Evolutionary conservation across 495 filamentous ascomycete genomes (phyloP).

Genomic region (Penicillium roqueforti): DNA sequence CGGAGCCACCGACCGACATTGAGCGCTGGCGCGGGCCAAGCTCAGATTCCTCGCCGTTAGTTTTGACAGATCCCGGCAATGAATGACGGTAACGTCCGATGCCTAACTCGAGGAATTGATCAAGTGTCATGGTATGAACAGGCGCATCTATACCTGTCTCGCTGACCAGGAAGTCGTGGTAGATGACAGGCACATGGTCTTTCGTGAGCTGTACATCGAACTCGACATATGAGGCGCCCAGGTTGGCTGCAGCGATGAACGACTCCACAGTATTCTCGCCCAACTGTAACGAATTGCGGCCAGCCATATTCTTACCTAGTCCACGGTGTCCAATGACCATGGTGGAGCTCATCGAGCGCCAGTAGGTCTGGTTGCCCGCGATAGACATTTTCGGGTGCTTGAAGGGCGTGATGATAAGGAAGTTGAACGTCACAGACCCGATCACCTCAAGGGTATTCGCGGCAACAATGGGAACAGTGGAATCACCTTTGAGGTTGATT

Average conservation of each 20-base stretch:
- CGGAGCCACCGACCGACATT: conserved; percentile 54
- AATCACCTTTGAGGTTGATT: conserved; percentile 87
- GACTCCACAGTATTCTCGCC: conserved; percentile 95
- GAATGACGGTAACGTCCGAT: conserved; percentile 29
- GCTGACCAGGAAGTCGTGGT: conserved; percentile 97
- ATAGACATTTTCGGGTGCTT: conserved; percentile 89
- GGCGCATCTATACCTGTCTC: conserved; percentile 98
- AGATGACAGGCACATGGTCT: conserved; percentile 97
- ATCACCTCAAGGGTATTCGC: conserved; percentile 81
- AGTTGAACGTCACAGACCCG: conserved; percentile 93
- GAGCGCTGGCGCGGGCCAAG: conserved; percentile 43
- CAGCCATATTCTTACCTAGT: conserved; percentile 82
- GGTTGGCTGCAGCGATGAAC: conserved; percentile 91
- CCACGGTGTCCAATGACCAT: conserved; percentile 95
- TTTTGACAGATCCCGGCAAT: conserved; percentile 14
- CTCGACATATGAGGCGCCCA: conserved; percentile 89
- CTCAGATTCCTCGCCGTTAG: conserved; percentile 13
- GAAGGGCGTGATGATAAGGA: conserved; percentile 91
- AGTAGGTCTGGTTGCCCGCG: conserved; percentile 86
- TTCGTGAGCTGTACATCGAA: conserved; percentile 97
- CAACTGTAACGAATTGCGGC: conserved; percentile 80
- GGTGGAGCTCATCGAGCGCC: conserved; percentile 76
- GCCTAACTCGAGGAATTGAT: conserved; percentile 87
- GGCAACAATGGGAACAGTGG: conserved; percentile 85
- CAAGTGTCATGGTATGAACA: conserved; percentile 88